Conservation (phyloP, 164 flowering plant species). For the Dillenia suffruticosa region DNA sequence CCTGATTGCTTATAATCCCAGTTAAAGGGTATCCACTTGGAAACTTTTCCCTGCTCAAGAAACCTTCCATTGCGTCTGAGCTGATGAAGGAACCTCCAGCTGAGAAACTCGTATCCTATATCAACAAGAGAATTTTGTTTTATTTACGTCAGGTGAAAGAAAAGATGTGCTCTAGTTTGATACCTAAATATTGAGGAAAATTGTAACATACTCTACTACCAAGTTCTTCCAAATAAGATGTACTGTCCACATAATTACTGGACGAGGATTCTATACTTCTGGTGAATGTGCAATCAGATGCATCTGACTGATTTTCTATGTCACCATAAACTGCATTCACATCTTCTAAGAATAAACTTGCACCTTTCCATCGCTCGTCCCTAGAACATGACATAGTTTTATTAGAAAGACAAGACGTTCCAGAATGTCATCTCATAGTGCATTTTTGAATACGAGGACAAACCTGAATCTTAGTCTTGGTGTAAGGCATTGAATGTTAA, state of each 20-base stretch:
- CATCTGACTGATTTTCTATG: slow-evolving; percentile 40
- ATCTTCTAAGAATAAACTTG: slow-evolving; percentile 27
- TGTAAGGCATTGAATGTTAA: slow-evolving; percentile 53
- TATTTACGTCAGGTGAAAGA: slow-evolving; percentile 2
- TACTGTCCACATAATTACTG: slow-evolving; percentile 30
- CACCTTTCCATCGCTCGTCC: slow-evolving; percentile 30
- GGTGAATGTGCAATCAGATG: slow-evolving; percentile 31
- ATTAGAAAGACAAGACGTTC: background rate
- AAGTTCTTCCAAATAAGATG: slow-evolving; percentile 33
- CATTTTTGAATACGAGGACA: slow-evolving; percentile 6
- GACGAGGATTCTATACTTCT: slow-evolving; percentile 39
- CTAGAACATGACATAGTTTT: slow-evolving; percentile 24
- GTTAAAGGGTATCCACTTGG: slow-evolving; percentile 30
- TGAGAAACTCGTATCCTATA: slow-evolving; percentile 59
- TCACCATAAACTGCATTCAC: slow-evolving; percentile 26
- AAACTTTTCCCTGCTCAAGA: slow-evolving; percentile 20
- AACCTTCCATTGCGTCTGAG: slow-evolving; percentile 48
- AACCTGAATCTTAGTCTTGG: slow-evolving; percentile 40
- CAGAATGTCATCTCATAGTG: background rate
- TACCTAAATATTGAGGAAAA: background rate
- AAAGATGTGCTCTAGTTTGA: background rate
- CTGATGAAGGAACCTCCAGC: slow-evolving; percentile 51
- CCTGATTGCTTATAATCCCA: slow-evolving; percentile 20
- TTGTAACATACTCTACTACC: slow-evolving; percentile 41
- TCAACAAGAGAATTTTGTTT: slow-evolving; percentile 2